A percentile compares a stretch with the other conserved stretches of the same genome.
These are phyloP conservation scores for Candida manassasensis DNA, from an alignment of 805 yeast genomes.

Conservation along the genomic window DNA sequence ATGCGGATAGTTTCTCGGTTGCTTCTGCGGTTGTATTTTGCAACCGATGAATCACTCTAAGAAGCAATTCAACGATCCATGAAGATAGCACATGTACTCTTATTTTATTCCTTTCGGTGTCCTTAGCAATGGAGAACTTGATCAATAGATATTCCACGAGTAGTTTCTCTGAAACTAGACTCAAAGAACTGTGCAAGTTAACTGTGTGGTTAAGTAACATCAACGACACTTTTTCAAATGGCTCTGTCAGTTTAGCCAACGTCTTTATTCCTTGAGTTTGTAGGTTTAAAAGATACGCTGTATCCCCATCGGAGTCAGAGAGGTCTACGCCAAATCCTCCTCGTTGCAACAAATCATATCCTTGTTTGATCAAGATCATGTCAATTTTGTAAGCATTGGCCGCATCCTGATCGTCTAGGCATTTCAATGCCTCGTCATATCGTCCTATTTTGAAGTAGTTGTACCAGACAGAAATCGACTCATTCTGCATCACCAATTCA, in stretches of 20 bases:
- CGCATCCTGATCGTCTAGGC: constrained; percentile 15
- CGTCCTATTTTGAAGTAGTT: constrained; percentile 34
- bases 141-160: constrained; percentile 31
- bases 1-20: constrained; percentile 1
- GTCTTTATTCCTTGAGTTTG: constrained; percentile 39
- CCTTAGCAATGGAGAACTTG: constrained; percentile 23
- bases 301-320: constrained; percentile 11
- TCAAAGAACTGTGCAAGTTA: constrained; percentile 5
- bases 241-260: constrained; percentile 58
- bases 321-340: constrained; percentile 31
- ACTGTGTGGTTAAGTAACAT: constrained; percentile 27
- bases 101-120: constrained; percentile 23
- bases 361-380: constrained; percentile 32
- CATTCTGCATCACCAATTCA: constrained; percentile 69
- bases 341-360: constrained; percentile 29
- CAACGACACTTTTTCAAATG: constrained; percentile 67
- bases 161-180: constrained; percentile 18
- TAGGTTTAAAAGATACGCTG: constrained; percentile 9
- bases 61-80: constrained; percentile 60
- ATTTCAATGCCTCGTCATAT: constrained; percentile 62
- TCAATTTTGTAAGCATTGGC: constrained; percentile 19
- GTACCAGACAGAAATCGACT: constrained; percentile 72
- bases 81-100: constrained; percentile 48
- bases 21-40: constrained; percentile 26
- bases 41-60: constrained; percentile 41